Evolutionary conservation across 129 eudicot species (phyloP).

Genomic region (Tagetes erecta): DNA sequence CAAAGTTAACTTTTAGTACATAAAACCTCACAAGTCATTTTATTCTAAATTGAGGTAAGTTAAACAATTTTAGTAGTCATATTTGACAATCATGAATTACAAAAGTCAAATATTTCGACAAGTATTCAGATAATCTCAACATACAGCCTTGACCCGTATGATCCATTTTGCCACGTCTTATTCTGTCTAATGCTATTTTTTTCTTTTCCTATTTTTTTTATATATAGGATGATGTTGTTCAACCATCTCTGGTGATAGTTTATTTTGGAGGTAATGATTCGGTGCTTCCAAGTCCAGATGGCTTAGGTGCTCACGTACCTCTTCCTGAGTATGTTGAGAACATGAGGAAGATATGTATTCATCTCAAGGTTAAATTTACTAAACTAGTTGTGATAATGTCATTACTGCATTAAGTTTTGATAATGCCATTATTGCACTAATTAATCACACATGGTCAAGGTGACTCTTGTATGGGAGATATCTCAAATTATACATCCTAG

Average conservation of each 20-base stretch:
- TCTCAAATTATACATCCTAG: neutral
- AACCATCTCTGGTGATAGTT: slow-evolving; percentile 67
- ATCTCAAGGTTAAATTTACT: slow-evolving; percentile 54
- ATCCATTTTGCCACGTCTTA: neutral
- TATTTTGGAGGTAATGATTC: slow-evolving; percentile 91
- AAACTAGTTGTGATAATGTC: neutral
- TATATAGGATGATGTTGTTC: slow-evolving; percentile 52
- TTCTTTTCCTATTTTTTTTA: neutral
- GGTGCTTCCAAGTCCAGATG: slow-evolving; percentile 45
- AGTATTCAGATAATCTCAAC: neutral
- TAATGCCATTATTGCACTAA: neutral
- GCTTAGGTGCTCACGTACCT: slow-evolving; percentile 75
- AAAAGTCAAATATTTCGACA: neutral
- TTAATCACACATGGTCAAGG: neutral
- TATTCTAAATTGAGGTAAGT: neutral
- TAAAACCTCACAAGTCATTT: slow-evolving; percentile 3
- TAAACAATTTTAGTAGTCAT: neutral
- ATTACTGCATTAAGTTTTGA: neutral
- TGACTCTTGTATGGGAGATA: neutral
- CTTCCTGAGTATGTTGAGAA: slow-evolving; percentile 70
- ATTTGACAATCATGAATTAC: neutral
- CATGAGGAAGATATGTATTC: slow-evolving; percentile 67
- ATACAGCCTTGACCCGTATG: neutral
- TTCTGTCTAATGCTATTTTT: neutral
- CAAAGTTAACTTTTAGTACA: neutral